phyloP scores from a whole-genome alignment of 2,329 filamentous ascomycete species.

The Fusarium sp. region DNA sequence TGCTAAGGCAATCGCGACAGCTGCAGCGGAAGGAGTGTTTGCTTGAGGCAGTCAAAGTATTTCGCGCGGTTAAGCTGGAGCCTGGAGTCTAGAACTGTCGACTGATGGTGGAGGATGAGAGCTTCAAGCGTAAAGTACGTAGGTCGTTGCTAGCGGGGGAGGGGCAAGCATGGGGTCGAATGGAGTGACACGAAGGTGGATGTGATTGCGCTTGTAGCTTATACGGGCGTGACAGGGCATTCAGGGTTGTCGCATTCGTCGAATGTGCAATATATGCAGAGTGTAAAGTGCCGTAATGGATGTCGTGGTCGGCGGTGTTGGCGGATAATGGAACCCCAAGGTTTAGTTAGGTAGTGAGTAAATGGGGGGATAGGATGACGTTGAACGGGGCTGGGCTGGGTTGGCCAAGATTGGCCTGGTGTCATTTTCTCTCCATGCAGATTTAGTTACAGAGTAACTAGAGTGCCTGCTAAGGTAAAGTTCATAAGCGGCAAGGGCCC shows the following conservation, averaged over 20 bases:
- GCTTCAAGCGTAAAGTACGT: slow-evolving; percentile 39
- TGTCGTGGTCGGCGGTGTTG: slow-evolving; percentile 37
- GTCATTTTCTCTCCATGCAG: slow-evolving; percentile 1
- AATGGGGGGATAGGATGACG: slow-evolving; percentile 44
- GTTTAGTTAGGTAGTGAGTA: slow-evolving; percentile 9
- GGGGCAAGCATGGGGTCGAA: slow-evolving; percentile 35
- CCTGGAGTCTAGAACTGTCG: slow-evolving; percentile 30
- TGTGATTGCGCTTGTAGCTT: slow-evolving; percentile 16
- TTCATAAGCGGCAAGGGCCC: slow-evolving; percentile 1
- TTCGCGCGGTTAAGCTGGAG: slow-evolving; percentile 35
- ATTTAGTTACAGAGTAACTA: too few species aligned
- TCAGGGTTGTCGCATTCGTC: slow-evolving; percentile 43
- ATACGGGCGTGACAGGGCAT: slow-evolving; percentile 14
- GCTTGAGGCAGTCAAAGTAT: slow-evolving; percentile 9
- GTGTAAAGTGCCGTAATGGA: slow-evolving; percentile 9
- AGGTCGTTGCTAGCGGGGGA: slow-evolving; percentile 43
- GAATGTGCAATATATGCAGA: slow-evolving; percentile 3
- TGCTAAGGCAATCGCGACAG: slow-evolving; percentile 27
- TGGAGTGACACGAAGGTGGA: slow-evolving; percentile 15
- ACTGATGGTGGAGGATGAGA: slow-evolving; percentile 23
- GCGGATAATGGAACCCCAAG: slow-evolving; percentile 20
- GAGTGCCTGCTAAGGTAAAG: neutral
- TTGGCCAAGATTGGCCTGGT: slow-evolving; percentile 19
- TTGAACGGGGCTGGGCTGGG: slow-evolving; percentile 42
- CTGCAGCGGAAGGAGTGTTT: slow-evolving; percentile 17